Base-by-base conservation (phyloP, 768 basidiomycete species). In the Suillus subaureus region DNA sequence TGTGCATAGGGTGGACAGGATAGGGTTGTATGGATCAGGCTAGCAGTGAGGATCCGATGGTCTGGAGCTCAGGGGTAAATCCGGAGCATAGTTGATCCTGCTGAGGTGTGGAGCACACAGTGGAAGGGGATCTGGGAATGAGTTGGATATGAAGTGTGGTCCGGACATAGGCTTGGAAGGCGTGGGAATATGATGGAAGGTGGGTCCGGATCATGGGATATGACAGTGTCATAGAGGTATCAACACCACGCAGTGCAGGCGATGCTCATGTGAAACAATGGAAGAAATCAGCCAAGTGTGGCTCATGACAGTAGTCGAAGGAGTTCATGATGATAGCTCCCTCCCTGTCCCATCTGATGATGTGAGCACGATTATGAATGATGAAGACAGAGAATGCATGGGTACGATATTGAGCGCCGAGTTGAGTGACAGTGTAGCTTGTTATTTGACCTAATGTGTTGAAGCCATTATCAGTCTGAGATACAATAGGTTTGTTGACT, bases 211-310 rank as follows among this genome's bases (percentile, higher is more conserved):
- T n/a, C n/a, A n/a, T n/a, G n/a, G n/a, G n/a, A n/a, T n/a, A n/a
- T n/a, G n/a, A n/a, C 5, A n/a, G 47, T 4, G 47, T 49, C 31
- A 77, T 72, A 2, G 76, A 75, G 1, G 66, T 39, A 58, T 80
- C 78, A 16, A 60, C 47, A 4, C 76, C 78, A 7, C 70, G 67
- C 31, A 65, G 55, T 0, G 39, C 40, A 47, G 21, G 52, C 35
- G 62, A 52, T 45, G 70, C 65, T 42, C 64, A 70, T 12, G 65
- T 63, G 67, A 70, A 78, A 31, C 68, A 67, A 63, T 64, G 69
- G 42, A 79, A 68, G 68, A 77, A 80, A 11, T 67, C 55, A 21
- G 64, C 47, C 1, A 64, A 21, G 6, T 55, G 26, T 7, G 72
- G 61, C 4, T 69, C 9, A 4, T 63, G 26, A 15, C 33, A 21